Percentiles rank a stretch among this genome's conserved stretches.
Evolutionary conservation across 139 green algal species (phyloP).

Genomic region (Volvox reticuliferus): DNA sequence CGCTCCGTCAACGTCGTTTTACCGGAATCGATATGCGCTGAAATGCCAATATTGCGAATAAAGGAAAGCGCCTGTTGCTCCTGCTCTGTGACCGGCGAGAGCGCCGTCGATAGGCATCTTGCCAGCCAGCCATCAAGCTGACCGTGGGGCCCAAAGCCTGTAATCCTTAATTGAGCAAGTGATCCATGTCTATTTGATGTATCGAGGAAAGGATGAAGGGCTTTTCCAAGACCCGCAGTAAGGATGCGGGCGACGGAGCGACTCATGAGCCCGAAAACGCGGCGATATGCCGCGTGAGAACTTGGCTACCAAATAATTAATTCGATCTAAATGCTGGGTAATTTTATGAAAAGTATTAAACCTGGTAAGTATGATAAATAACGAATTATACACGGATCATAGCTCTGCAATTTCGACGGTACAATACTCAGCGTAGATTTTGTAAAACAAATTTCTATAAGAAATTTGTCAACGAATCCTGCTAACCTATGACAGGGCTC

Average conservation of each 20-base stretch:
- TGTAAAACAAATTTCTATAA: too few species aligned
- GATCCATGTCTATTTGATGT: neutral
- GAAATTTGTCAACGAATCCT: too few species aligned
- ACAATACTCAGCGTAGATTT: too few species aligned
- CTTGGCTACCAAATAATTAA: neutral
- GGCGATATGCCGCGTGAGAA: neutral
- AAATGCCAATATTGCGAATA: conserved; percentile 98
- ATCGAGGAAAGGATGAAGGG: neutral
- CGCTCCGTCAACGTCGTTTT: conserved; percentile 99
- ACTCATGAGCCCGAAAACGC: neutral
- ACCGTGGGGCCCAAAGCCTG: neutral
- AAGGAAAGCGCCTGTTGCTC: conserved; percentile 60
- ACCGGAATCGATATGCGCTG: conserved; percentile 97
- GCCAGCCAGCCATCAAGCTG: conserved; percentile 22
- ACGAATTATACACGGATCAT: too few species aligned
- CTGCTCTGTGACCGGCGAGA: conserved; percentile 47
- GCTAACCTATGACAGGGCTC: too few species aligned
- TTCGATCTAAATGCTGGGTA: too few species aligned
- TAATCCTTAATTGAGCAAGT: neutral
- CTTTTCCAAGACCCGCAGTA: neutral
- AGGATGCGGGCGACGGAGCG: neutral
- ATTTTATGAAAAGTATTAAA: too few species aligned
- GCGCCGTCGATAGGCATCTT: conserved; percentile 10
- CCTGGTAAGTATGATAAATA: too few species aligned
- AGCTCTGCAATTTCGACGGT: too few species aligned